These are phyloP conservation scores for Trypethelium eluteriae DNA, from an alignment of 495 filamentous ascomycete genomes.

Conservation along the genomic window DNA sequence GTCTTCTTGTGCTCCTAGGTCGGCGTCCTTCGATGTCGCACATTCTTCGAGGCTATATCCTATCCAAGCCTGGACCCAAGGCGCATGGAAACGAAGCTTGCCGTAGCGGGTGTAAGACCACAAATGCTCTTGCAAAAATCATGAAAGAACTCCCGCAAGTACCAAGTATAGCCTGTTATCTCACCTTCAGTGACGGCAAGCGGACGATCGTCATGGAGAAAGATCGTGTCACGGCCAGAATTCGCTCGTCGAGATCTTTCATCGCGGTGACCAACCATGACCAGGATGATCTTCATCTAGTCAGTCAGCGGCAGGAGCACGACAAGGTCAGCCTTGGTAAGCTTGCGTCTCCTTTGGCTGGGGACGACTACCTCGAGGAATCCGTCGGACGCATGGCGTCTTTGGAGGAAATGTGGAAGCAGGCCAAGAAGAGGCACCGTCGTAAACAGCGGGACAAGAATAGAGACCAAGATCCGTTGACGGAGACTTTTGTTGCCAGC, in stretches of 20 bases:
- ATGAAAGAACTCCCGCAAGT: conserved; percentile 31
- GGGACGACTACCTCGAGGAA: neutral
- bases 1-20: conserved; percentile 51
- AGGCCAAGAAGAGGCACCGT: neutral
- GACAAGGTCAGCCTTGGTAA: neutral
- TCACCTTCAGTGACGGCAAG: conserved; percentile 48
- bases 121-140: conserved; percentile 19
- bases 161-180: conserved; percentile 50
- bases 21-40: conserved; percentile 50
- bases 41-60: conserved; percentile 41
- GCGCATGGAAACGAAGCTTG: neutral
- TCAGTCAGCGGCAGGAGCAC: neutral
- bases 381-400: neutral
- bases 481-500: neutral
- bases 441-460: neutral
- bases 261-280: conserved; percentile 54
- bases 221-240: conserved; percentile 42
- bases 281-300: conserved; percentile 16
- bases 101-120: neutral
- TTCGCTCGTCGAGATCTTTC: conserved; percentile 41
- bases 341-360: neutral
- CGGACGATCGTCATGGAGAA: conserved; percentile 49
- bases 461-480: neutral
- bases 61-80: conserved; percentile 26
- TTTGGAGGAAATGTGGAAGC: neutral